These are phyloP conservation scores for Lanmaoa rubissima DNA, from an alignment of 768 basidiomycete genomes.

Conservation along the genomic window DNA sequence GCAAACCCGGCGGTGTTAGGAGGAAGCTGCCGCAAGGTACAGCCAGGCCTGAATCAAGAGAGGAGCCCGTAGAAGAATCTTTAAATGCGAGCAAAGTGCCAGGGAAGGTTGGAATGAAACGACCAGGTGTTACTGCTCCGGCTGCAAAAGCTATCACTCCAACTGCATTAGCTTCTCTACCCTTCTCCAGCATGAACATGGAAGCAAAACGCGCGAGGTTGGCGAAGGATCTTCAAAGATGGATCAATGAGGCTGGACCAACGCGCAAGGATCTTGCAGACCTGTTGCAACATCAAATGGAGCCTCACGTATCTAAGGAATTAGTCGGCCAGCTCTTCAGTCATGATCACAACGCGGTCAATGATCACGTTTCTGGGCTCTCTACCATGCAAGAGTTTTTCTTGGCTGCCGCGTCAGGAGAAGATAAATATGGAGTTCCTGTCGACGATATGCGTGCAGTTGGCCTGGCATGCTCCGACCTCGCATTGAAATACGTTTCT, in stretches of 20 bases:
- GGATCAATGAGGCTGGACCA: slow-evolving; percentile 84
- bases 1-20: slow-evolving; percentile 64
- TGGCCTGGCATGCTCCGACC: slow-evolving; percentile 84
- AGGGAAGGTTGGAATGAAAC: slow-evolving; percentile 44
- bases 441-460: slow-evolving; percentile 54
- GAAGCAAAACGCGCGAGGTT: slow-evolving; percentile 61
- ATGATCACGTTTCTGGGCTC: slow-evolving; percentile 84
- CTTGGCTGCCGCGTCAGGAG: slow-evolving; percentile 51
- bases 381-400: slow-evolving; percentile 75
- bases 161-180: slow-evolving; percentile 31
- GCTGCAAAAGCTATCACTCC: slow-evolving; percentile 35
- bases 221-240: slow-evolving; percentile 72
- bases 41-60: slow-evolving; percentile 44
- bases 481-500: slow-evolving; percentile 91
- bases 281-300: slow-evolving; percentile 88
- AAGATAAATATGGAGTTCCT: slow-evolving; percentile 48
- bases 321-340: slow-evolving; percentile 82
- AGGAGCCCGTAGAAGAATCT: slow-evolving; percentile 38
- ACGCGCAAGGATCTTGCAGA: slow-evolving; percentile 88
- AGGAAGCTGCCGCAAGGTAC: slow-evolving; percentile 67
- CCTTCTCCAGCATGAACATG: slow-evolving; percentile 33
- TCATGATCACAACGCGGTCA: slow-evolving; percentile 92
- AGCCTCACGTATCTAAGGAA: slow-evolving; percentile 73
- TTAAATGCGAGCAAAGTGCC: slow-evolving; percentile 31
- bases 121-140: slow-evolving; percentile 37